A percentile compares a stretch with the other conserved stretches of the same genome.
Conservation (phyloP, 768 basidiomycete species). For the Leccinum olivaceopallidum region DNA sequence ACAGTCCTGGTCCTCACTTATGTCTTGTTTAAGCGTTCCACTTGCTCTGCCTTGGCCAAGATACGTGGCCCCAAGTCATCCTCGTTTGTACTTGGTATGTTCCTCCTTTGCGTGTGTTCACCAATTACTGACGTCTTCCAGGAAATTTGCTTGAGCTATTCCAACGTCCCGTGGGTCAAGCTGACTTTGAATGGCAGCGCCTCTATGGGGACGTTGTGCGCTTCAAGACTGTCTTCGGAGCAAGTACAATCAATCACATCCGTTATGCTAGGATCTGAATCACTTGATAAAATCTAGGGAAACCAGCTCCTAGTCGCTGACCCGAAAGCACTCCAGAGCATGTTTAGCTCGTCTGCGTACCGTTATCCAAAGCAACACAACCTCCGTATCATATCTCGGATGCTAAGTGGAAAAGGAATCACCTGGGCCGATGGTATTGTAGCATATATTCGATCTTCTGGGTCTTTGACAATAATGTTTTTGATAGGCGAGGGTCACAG, state of each 20-base stretch:
- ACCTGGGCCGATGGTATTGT: constrained; percentile 42
- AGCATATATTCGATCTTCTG: constrained; percentile 8
- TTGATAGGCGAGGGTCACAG: constrained; percentile 43
- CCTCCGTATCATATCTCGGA: constrained; percentile 17
- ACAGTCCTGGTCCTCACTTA: constrained; percentile 10
- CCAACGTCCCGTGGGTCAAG: constrained; percentile 26
- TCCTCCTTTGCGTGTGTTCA: not conserved
- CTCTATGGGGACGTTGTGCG: constrained; percentile 32
- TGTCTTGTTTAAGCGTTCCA: not conserved
- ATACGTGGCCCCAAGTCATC: constrained; percentile 25
- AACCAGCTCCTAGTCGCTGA: constrained; percentile 48
- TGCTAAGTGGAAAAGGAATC: constrained; percentile 37
- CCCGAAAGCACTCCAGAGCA: constrained; percentile 43
- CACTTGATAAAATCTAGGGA: constrained; percentile 31
- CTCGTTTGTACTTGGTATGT: constrained; percentile 24
- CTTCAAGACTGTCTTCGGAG: constrained; percentile 31
- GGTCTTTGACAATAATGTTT: not conserved
- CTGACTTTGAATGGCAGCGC: constrained; percentile 33
- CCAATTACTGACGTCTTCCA: constrained; percentile 26
- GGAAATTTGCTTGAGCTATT: constrained; percentile 34
- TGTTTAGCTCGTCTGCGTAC: constrained; percentile 46
- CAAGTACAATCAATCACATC: constrained; percentile 2
- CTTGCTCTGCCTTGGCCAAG: constrained; percentile 14
- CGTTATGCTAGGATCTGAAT: constrained; percentile 1
- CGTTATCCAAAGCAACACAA: constrained; percentile 41